phyloP scores from a whole-genome alignment of 208 protist species.

The Herpetomonas muscarum region DNA sequence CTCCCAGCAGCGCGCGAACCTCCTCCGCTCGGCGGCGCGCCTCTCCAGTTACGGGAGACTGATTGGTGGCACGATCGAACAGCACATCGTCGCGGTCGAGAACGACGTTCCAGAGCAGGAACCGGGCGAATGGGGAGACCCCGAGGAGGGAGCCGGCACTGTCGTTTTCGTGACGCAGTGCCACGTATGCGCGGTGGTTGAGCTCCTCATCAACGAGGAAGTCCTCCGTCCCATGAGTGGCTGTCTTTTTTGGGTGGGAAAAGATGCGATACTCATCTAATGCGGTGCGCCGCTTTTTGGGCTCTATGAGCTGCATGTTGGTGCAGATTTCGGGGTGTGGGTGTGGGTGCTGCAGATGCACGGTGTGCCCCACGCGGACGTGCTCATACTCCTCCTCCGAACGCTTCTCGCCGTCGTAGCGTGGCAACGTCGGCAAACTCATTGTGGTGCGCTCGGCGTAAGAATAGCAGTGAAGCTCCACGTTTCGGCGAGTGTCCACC shows the following conservation, averaged over 20 bases:
- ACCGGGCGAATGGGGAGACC: constrained; percentile 67
- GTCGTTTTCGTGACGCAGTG: constrained; percentile 64
- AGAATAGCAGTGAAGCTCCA: constrained; percentile 59
- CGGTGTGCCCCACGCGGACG: constrained; percentile 47
- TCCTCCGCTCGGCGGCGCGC: constrained; percentile 12
- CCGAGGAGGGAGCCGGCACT: constrained; percentile 54
- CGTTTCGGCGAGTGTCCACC: constrained; percentile 23
- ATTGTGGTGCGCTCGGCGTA: constrained; percentile 55
- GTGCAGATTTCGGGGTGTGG: constrained; percentile 73
- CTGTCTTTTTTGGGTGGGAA: constrained; percentile 78
- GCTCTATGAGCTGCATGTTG: constrained; percentile 70
- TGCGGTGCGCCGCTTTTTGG: constrained; percentile 48
- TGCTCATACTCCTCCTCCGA: constrained; percentile 49
- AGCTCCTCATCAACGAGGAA: constrained; percentile 85
- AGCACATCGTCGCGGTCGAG: constrained; percentile 56
- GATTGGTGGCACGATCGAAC: constrained; percentile 45
- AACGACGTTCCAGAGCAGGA: constrained; percentile 57
- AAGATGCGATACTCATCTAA: constrained; percentile 86
- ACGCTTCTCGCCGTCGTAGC: constrained; percentile 71
- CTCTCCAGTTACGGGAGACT: neutral
- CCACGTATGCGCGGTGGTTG: constrained; percentile 61
- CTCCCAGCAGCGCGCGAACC: constrained; percentile 16
- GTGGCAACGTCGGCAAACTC: constrained; percentile 35
- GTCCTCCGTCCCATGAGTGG: constrained; percentile 70
- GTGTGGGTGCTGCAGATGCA: constrained; percentile 53